A percentile compares a stretch with the other conserved stretches of the same genome.
These are phyloP conservation scores for Paraphaeosphaeria minitans DNA, from an alignment of 2,329 filamentous ascomycete genomes.

Conservation along the genomic window DNA sequence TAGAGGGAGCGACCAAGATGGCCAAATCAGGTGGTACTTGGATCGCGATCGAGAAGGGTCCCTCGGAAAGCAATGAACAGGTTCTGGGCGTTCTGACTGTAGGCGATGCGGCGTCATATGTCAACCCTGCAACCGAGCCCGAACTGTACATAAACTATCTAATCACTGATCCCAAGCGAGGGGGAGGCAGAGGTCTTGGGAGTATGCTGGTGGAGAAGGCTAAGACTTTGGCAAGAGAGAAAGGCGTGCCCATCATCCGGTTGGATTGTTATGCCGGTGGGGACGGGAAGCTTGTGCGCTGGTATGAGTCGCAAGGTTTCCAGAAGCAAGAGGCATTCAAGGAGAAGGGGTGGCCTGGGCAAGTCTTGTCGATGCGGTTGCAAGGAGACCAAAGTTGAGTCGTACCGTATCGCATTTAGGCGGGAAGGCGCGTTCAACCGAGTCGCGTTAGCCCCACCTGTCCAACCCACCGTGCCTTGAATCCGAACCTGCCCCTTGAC, in stretches of 20 bases:
- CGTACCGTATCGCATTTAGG: background rate
- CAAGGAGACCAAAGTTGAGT: background rate
- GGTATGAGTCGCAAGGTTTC: constrained; percentile 2
- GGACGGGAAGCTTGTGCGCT: background rate
- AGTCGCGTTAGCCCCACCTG: background rate
- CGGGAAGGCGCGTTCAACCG: background rate
- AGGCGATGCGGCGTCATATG: background rate
- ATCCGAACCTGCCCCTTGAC: background rate
- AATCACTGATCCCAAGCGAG: background rate
- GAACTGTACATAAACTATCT: background rate
- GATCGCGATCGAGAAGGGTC: background rate
- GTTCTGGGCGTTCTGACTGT: background rate
- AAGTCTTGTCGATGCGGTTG: background rate
- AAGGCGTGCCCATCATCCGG: background rate
- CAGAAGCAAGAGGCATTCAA: background rate
- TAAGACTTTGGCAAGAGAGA: background rate
- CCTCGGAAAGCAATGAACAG: background rate
- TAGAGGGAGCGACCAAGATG: background rate
- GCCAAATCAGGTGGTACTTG: background rate
- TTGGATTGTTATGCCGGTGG: constrained; percentile 1
- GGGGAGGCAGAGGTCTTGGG: background rate
- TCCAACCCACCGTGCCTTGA: background rate
- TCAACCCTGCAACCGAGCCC: background rate
- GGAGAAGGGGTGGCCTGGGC: constrained; percentile 1
- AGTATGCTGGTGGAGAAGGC: background rate